Evolutionary conservation across 768 basidiomycete species (phyloP), one percentile per base, ranked within the genome.

Genomic region (Pluteus cervinus): DNA sequence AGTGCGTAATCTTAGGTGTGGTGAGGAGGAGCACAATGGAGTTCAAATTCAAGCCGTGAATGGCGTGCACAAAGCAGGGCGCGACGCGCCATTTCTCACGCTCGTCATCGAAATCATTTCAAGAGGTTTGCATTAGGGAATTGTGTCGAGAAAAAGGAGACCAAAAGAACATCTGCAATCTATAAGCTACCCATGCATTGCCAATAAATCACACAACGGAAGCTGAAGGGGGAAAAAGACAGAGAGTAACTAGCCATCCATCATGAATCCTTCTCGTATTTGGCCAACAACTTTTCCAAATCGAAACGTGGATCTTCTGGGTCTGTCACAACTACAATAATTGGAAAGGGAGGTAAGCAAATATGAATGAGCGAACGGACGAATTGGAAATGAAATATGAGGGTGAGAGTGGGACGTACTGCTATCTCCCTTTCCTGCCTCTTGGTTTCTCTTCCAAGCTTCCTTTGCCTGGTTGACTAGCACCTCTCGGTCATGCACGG

Each of bases 271-370:
- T 71, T 77, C 62, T 87, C 86, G 73, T 79, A 81, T 56, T 79
- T 76, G 29, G 72, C 69, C 57, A 88, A 53, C 43, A 96, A 65
- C 63, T 90, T 90, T 73, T 98, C 94, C 57, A 97, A 71, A 71
- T 97, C 92, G 64, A 97, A 99, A 47, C 76, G 79, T 37, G 94
- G 90, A 63, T 97, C 82, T 51, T 97, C 94, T 28, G 92, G 88
- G 71, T 99, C 80, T 47, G 90, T 85, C 47, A 96, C 69, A 48
- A 94, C 92, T 93, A 61, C n/a, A n/a, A n/a, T n/a, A n/a, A n/a
- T n/a, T n/a, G 25, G 37, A 31, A 37, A 45, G 28, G 23, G 24
- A 30, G 23, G 5, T 24, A 24, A 18, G 24, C 6, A 9, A 28
- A 22, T 17, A n/a, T 34, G 8, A 36, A 16, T 33, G 23, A 36